These are phyloP conservation scores for Purpureocillium lavendulum DNA, from an alignment of 2,329 filamentous ascomycete genomes.

Conservation along the genomic window DNA sequence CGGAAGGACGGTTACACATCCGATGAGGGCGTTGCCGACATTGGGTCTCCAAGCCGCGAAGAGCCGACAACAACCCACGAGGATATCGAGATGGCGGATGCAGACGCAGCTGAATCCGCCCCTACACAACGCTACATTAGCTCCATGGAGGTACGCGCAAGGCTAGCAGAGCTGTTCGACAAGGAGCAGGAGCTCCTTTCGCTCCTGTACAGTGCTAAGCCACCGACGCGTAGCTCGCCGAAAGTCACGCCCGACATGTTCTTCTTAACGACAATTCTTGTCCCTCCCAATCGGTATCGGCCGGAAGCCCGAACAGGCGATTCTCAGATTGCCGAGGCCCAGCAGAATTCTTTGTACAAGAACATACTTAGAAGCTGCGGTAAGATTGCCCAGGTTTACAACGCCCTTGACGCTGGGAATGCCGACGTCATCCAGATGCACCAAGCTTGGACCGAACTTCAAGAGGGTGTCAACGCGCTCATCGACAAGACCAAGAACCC, in stretches of 20 bases:
- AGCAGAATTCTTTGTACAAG: constrained; percentile 84
- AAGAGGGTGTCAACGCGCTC: constrained; percentile 85
- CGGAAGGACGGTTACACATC: constrained; percentile 33
- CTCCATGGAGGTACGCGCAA: constrained; percentile 73
- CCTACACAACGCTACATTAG: constrained; percentile 65
- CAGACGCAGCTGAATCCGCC: constrained; percentile 5
- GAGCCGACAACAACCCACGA: background rate
- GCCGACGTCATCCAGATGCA: constrained; percentile 63
- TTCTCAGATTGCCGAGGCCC: constrained; percentile 75
- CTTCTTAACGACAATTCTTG: constrained; percentile 77
- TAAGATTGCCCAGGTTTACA: constrained; percentile 62
- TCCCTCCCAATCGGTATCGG: constrained; percentile 86
- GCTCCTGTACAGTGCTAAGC: constrained; percentile 76
- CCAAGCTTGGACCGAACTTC: constrained; percentile 72
- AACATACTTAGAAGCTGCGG: constrained; percentile 70
- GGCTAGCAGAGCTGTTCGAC: constrained; percentile 71
- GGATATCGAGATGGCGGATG: background rate
- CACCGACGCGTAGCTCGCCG: constrained; percentile 45
- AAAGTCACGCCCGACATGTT: constrained; percentile 80
- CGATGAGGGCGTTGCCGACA: constrained; percentile 58
- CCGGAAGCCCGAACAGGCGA: constrained; percentile 78
- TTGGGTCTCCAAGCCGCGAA: too few species aligned
- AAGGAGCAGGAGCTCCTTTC: constrained; percentile 78
- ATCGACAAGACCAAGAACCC: constrained; percentile 87
- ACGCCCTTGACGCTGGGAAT: constrained; percentile 32